Conservation (phyloP, 192 early-diverging fungal species). For the Rhizoclosmatium globosum region DNA sequence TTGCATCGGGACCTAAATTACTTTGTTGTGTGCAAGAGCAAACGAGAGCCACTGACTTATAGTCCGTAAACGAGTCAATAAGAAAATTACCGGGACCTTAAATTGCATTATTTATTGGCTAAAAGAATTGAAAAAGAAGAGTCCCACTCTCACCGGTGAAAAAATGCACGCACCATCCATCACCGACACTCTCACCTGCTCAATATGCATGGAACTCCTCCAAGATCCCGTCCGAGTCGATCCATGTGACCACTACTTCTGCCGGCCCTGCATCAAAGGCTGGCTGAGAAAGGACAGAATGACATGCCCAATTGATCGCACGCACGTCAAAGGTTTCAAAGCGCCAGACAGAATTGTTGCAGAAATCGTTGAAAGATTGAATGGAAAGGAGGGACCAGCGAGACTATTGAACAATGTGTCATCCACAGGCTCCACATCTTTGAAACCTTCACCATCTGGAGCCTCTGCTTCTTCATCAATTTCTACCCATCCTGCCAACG, state of each 20-base stretch:
- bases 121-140: too few species aligned
- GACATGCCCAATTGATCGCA: constrained; percentile 12
- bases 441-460: background rate
- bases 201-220: constrained; percentile 2
- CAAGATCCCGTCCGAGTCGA: background rate
- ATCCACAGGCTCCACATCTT: background rate
- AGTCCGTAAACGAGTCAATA: background rate
- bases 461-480: background rate
- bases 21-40: background rate
- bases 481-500: background rate
- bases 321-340: background rate
- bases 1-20: background rate
- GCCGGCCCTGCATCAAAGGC: background rate
- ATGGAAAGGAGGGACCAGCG: background rate
- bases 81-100: background rate
- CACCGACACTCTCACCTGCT: background rate
- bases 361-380: background rate
- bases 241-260: constrained; percentile 25
- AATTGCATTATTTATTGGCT: background rate
- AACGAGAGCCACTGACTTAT: background rate
- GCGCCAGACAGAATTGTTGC: constrained; percentile 3
- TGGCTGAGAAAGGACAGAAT: background rate
- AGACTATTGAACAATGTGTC: background rate
- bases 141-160: too few species aligned
- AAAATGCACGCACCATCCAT: background rate